Percentiles rank a stretch among this genome's conserved stretches.
phyloP scores from a whole-genome alignment of 2,329 filamentous ascomycete genomes.

The Pseudogymnoascus sp. region DNA sequence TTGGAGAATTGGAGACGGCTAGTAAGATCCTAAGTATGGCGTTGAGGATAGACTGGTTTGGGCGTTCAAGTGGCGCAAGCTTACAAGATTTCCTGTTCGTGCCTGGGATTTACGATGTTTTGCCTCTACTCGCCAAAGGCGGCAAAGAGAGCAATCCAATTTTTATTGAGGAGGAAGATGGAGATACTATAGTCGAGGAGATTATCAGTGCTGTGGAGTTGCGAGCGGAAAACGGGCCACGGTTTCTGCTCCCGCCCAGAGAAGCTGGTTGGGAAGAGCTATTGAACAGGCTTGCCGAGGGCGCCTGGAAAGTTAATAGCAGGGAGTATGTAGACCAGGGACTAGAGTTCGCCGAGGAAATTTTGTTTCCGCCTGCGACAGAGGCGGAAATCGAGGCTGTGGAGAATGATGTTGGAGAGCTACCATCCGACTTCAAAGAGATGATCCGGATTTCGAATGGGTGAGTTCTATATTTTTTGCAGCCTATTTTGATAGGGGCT shows the following conservation, averaged over 20 bases:
- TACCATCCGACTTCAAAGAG: conserved; percentile 14
- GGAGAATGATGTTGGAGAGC: conserved; percentile 12
- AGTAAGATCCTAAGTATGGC: conserved; percentile 12
- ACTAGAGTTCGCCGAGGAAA: conserved; percentile 6
- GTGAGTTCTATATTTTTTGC: conserved; percentile 10
- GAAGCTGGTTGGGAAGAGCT: conserved; percentile 15
- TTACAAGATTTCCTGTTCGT: conserved; percentile 13
- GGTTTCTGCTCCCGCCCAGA: conserved; percentile 10
- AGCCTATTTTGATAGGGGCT: background rate
- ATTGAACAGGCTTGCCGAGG: conserved; percentile 13
- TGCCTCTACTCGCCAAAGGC: conserved; percentile 13
- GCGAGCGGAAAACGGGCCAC: conserved; percentile 11
- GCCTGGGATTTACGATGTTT: conserved; percentile 16
- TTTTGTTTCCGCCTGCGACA: conserved; percentile 14
- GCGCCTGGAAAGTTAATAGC: conserved; percentile 14
- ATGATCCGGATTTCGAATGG: conserved; percentile 16
- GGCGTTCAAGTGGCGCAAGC: background rate
- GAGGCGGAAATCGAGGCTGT: conserved; percentile 13
- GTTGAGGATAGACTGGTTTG: conserved; percentile 13
- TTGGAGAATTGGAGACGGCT: conserved; percentile 13
- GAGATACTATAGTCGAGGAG: conserved; percentile 9
- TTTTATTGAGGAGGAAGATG: conserved; percentile 13
- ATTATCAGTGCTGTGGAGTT: conserved; percentile 10
- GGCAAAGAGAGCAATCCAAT: conserved; percentile 14
- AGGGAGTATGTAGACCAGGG: conserved; percentile 11